These are phyloP conservation scores for Diutina mesorugosa DNA, from an alignment of 1,139 yeast genomes.

Conservation along the genomic window DNA sequence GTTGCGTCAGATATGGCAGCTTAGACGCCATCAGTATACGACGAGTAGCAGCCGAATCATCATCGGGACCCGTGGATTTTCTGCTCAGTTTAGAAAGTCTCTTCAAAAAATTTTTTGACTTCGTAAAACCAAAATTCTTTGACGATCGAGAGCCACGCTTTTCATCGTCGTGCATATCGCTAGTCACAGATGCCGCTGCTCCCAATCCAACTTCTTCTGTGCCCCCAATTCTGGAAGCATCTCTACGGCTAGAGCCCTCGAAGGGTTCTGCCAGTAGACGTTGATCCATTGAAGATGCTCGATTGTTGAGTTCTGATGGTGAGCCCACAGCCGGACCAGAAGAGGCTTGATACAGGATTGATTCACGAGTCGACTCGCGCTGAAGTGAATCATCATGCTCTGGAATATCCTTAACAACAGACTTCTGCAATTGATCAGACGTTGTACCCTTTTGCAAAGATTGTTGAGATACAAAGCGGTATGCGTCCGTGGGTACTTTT, in stretches of 20 bases:
- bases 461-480: background rate
- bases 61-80: background rate
- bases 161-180: background rate
- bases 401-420: background rate
- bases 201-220: background rate
- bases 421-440: background rate
- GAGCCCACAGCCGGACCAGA: background rate
- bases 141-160: background rate
- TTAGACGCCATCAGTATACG: background rate
- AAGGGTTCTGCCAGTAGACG: background rate
- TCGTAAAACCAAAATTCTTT: background rate
- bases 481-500: background rate
- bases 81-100: background rate
- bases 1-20: background rate
- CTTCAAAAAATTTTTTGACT: background rate
- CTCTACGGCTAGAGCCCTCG: background rate
- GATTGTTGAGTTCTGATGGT: background rate
- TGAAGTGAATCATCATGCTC: background rate
- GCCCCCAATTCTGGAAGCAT: background rate
- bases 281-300: background rate
- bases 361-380: background rate
- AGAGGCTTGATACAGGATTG: background rate
- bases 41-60: background rate
- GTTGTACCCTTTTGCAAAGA: background rate
- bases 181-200: background rate